Base-by-base conservation (phyloP, 2,329 filamentous ascomycete genomes). In the Chaetomiaceae sp. region DNA sequence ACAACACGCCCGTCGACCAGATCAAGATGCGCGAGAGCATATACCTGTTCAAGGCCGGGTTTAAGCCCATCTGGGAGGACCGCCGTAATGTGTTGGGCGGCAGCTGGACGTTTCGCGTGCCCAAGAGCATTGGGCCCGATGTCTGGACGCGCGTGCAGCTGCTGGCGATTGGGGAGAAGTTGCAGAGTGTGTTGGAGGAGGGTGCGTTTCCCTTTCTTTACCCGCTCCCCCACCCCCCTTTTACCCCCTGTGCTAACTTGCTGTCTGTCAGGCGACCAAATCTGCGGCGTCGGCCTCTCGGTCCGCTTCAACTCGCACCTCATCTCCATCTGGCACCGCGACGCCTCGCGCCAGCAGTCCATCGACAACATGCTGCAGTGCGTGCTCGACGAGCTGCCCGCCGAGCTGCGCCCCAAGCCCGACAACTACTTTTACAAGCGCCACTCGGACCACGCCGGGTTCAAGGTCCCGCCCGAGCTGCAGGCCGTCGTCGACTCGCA, bases 321-420 rank as follows among this genome's bases (percentile, higher is more conserved):
- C 62, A 87, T 96, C 68, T 88, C 88, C 63, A 82, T 97, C 65
- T 97, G 92, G 92, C 94, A 96, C 73, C 89, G 94, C 58, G 88
- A 95, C 65, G 85, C 85, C 20, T 85, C 83, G 56, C 91, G 94
- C 71, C 79, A 89, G 65, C 83, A 81, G 62, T 94, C 90, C 6
- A 81, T 94, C 62, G 84, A 92, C 66, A 81, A 77, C 59, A 79
- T 96, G 55, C 78, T 91, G 45, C 74, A 82, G 58, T 86, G 83
- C 44, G 84, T 96, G 48, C 75, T 95, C 44, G 80, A 85, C 47
- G 82, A 88, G 60, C 75, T 96, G 27, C 86, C 86, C 6, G 73
- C 79, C 1, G 88, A 94, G 66, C 73, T 95, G 61, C 77, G 77
- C 54, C 89, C 89, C 36, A 87, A 87, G 73, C 66, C 80, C 43